Percentiles rank a stretch among this genome's conserved stretches.
Conservation (phyloP, 306 rosid genomes). For the Clitoria ternatea region DNA sequence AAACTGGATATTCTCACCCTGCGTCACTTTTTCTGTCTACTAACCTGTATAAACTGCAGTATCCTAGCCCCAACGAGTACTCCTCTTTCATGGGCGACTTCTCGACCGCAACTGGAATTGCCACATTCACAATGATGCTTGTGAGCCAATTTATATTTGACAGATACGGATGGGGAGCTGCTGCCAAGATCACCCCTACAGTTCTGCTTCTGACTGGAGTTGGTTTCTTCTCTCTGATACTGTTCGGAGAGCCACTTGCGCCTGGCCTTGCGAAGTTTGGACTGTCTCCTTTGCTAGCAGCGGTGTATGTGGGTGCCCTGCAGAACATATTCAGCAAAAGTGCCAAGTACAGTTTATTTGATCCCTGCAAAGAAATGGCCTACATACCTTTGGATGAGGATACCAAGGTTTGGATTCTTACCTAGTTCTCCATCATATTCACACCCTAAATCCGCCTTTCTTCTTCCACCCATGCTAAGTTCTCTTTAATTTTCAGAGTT, state of each 20-base stretch:
- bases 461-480: not conserved
- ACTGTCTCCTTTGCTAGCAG: constrained; percentile 96
- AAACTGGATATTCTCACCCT: not conserved
- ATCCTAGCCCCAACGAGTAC: constrained; percentile 95
- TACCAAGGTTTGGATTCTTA: constrained; percentile 64
- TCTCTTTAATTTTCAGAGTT: not conserved
- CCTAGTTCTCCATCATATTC: not conserved
- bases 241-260: constrained; percentile 72
- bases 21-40: not conserved
- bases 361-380: constrained; percentile 99
- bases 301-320: constrained; percentile 96
- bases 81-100: constrained; percentile 98
- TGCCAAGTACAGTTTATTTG: constrained; percentile 97
- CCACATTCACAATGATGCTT: constrained; percentile 93
- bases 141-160: constrained; percentile 78
- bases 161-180: constrained; percentile 96
- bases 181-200: constrained; percentile 89
- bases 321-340: constrained; percentile 99
- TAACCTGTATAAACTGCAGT: constrained; percentile 40
- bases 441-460: not conserved
- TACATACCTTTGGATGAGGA: constrained; percentile 97
- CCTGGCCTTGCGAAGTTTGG: constrained; percentile 68
- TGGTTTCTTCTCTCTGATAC: constrained; percentile 78
- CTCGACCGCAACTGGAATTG: constrained; percentile 91
- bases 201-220: constrained; percentile 87